A percentile compares a stretch with the other conserved stretches of the same genome.
These are phyloP conservation scores for Coemansia sp. DNA, from an alignment of 192 early-diverging fungal species.

Conservation along the genomic window DNA sequence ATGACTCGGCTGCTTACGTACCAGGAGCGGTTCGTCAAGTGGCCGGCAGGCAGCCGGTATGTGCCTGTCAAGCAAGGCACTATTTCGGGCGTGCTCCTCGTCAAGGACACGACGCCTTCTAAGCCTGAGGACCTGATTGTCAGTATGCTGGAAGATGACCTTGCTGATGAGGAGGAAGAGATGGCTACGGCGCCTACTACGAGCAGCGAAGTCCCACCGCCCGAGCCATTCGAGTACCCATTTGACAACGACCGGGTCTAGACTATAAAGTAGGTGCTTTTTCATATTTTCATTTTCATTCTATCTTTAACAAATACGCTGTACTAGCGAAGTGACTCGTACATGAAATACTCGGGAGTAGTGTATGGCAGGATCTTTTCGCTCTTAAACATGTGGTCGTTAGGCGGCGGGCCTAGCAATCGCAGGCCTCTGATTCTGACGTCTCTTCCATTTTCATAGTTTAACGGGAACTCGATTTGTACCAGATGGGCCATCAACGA, in stretches of 20 bases:
- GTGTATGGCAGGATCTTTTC: slow-evolving; percentile 42
- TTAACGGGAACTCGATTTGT: slow-evolving; percentile 39
- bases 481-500: slow-evolving; percentile 36
- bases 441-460: slow-evolving; percentile 50
- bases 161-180: slow-evolving; percentile 20
- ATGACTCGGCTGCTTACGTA: slow-evolving; percentile 83
- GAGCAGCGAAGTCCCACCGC: slow-evolving; percentile 59
- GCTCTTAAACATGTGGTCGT: slow-evolving; percentile 27
- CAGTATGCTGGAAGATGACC: slow-evolving; percentile 51
- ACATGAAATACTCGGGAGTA: slow-evolving; percentile 39
- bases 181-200: background rate
- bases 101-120: slow-evolving; percentile 73
- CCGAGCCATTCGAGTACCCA: slow-evolving; percentile 83
- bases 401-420: slow-evolving; percentile 30
- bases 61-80: slow-evolving; percentile 82
- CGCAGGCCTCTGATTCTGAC: slow-evolving; percentile 39
- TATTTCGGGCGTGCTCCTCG: slow-evolving; percentile 79
- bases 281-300: slow-evolving; percentile 13
- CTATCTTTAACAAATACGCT: background rate
- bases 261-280: background rate
- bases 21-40: slow-evolving; percentile 85
- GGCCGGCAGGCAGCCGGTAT: slow-evolving; percentile 85
- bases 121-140: slow-evolving; percentile 84
- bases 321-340: slow-evolving; percentile 37
- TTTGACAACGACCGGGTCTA: slow-evolving; percentile 59